These are phyloP conservation scores for Tagetes erecta DNA, from an alignment of 129 eudicot genomes.

Conservation along the genomic window DNA sequence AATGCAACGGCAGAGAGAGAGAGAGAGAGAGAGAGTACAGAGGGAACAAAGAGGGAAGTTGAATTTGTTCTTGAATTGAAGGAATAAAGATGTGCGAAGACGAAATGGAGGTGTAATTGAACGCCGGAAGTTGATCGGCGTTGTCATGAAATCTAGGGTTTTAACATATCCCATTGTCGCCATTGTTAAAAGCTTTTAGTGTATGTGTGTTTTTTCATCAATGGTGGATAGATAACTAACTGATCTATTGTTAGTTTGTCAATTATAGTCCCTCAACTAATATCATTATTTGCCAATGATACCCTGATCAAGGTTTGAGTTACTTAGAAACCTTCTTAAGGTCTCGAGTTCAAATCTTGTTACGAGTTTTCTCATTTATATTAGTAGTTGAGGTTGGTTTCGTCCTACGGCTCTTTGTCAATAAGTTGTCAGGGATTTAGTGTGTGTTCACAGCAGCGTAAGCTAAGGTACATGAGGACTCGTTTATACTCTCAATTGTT, in stretches of 20 bases:
- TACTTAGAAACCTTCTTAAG: no score
- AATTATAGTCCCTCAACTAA: neutral
- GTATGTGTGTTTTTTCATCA: neutral
- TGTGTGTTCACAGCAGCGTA: no score
- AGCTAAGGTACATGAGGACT: no score
- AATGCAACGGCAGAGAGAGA: neutral
- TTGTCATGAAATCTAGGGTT: slow-evolving; percentile 46
- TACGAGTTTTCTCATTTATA: no score
- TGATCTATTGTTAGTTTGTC: neutral
- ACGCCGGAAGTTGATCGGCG: slow-evolving; percentile 40
- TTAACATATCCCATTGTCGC: slow-evolving; percentile 26
- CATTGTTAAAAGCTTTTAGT: slow-evolving; percentile 2
- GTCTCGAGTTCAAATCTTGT: no score
- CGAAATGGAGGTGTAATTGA: slow-evolving; percentile 30
- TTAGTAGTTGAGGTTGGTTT: no score
- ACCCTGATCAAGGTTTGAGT: no score
- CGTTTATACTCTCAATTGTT: no score
- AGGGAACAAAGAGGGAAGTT: slow-evolving; percentile 34
- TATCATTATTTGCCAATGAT: no score
- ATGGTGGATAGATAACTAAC: neutral
- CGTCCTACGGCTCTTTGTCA: no score
- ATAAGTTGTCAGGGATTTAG: no score
- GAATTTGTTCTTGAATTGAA: slow-evolving; percentile 33
- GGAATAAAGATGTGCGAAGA: slow-evolving; percentile 36
- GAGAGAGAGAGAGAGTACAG: slow-evolving; percentile 25